Conservation (phyloP, 352 stramenopile genomes). For the Phytophthora ohioensis region DNA sequence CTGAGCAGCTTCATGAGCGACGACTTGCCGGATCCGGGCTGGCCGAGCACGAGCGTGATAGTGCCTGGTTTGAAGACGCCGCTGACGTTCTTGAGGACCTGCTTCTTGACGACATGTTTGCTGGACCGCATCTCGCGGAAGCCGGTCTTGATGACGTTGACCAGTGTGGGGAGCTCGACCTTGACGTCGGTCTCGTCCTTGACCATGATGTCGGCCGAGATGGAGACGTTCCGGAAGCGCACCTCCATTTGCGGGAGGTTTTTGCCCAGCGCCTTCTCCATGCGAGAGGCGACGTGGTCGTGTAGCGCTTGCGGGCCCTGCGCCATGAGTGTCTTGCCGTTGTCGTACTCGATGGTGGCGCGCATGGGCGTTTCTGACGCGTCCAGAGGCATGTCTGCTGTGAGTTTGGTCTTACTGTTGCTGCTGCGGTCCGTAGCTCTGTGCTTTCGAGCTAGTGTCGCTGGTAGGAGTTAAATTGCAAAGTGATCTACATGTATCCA, state of each 20-base stretch:
- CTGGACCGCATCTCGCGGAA: conserved; percentile 32
- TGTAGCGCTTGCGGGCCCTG: conserved; percentile 41
- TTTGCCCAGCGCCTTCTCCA: conserved; percentile 39
- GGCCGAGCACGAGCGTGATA: conserved; percentile 19
- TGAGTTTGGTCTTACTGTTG: background rate
- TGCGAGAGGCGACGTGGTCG: conserved; percentile 29
- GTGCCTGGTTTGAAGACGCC: conserved; percentile 20
- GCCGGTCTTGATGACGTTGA: conserved; percentile 28
- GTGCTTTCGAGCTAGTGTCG: conserved; percentile 11
- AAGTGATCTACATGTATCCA: conserved; percentile 18
- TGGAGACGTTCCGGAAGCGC: conserved; percentile 9
- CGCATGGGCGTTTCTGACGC: background rate
- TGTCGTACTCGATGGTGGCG: conserved; percentile 34
- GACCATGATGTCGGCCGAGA: conserved; percentile 35
- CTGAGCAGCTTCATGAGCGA: conserved; percentile 24
- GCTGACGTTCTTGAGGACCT: conserved; percentile 22
- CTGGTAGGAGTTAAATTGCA: conserved; percentile 20
- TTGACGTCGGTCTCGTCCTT: conserved; percentile 20
- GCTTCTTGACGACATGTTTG: conserved; percentile 40
- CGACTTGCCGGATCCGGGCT: conserved; percentile 21
- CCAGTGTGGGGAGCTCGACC: conserved; percentile 18
- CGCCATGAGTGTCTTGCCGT: conserved; percentile 41
- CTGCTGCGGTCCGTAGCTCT: background rate
- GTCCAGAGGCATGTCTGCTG: background rate
- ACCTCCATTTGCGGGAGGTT: background rate